phyloP scores from a whole-genome alignment of 768 basidiomycete species.

The Pulveroboletus sp. region DNA sequence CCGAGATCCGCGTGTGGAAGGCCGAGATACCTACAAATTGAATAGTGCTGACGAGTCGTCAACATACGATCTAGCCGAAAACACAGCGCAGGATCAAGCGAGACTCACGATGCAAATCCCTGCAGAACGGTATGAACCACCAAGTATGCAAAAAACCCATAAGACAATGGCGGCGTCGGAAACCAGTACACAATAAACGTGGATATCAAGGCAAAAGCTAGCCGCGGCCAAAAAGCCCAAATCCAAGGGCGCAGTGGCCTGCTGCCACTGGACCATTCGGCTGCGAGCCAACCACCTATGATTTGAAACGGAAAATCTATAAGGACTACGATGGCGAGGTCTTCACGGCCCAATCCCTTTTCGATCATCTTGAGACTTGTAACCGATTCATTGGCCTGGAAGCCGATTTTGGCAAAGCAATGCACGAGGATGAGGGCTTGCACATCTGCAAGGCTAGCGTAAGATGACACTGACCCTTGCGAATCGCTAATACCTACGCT shows the following conservation, averaged over 20 bases:
- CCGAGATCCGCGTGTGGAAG: slow-evolving; percentile 95
- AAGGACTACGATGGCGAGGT: slow-evolving; percentile 91
- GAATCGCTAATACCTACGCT: slow-evolving; percentile 52
- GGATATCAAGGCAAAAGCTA: slow-evolving; percentile 68
- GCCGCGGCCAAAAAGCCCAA: slow-evolving; percentile 85
- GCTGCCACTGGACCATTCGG: slow-evolving; percentile 84
- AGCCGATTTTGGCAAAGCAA: slow-evolving; percentile 90
- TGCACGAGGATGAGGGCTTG: slow-evolving; percentile 86
- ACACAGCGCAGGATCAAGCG: not conserved
- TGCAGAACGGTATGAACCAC: slow-evolving; percentile 79
- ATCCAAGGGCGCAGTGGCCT: slow-evolving; percentile 85
- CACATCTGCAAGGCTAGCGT: slow-evolving; percentile 57
- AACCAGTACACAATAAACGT: slow-evolving; percentile 82
- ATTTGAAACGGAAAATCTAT: slow-evolving; percentile 99
- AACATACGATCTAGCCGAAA: slow-evolving; percentile 3
- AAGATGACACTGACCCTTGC: not conserved
- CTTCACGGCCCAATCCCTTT: slow-evolving; percentile 93
- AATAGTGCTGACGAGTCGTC: slow-evolving; percentile 63
- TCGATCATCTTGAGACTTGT: slow-evolving; percentile 94
- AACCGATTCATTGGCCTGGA: slow-evolving; percentile 89
- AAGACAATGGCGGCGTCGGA: slow-evolving; percentile 71
- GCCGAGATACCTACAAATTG: slow-evolving; percentile 99
- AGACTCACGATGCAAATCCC: slow-evolving; percentile 78
- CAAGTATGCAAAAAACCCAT: slow-evolving; percentile 76
- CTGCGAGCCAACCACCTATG: slow-evolving; percentile 89